Conservation (phyloP, 768 basidiomycete species). For the Kondoa malvinella region DNA sequence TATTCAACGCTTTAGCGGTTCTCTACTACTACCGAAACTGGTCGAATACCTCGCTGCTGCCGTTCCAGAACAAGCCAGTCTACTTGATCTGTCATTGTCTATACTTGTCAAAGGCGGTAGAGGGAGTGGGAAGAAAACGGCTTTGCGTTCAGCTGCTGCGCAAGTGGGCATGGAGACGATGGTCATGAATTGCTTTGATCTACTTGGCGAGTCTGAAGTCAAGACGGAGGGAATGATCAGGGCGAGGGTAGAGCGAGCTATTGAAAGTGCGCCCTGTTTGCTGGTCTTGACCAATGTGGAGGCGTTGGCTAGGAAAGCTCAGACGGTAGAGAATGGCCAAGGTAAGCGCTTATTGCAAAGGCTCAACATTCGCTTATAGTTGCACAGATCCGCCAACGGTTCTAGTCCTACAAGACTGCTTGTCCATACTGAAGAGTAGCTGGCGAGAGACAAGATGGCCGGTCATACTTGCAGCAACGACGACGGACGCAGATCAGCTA, state of each 20-base stretch:
- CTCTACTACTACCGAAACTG: conserved; percentile 6
- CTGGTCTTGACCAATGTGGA: conserved; percentile 64
- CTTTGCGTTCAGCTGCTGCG: conserved; percentile 35
- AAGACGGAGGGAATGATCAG: conserved; percentile 58
- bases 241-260: conserved; percentile 59
- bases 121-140: conserved; percentile 64
- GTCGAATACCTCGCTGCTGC: conserved; percentile 12
- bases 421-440: conserved; percentile 41
- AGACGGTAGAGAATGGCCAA: conserved; percentile 47
- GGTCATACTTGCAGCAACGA: conserved; percentile 57
- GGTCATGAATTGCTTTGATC: conserved; percentile 71
- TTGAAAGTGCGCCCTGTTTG: conserved; percentile 64
- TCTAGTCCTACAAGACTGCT: conserved; percentile 46
- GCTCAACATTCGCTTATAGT: neutral
- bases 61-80: conserved; percentile 30
- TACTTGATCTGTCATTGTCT: conserved; percentile 44
- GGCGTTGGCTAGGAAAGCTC: conserved; percentile 54
- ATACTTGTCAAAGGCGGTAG: conserved; percentile 61
- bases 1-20: neutral
- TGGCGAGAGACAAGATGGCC: conserved; percentile 53
- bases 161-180: conserved; percentile 58
- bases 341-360: conserved; percentile 35
- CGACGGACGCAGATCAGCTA: conserved; percentile 48
- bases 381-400: conserved; percentile 43
- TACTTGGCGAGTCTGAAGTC: conserved; percentile 57